phyloP scores from a whole-genome alignment of 768 basidiomycete species.

The Mycena chlorophos region DNA sequence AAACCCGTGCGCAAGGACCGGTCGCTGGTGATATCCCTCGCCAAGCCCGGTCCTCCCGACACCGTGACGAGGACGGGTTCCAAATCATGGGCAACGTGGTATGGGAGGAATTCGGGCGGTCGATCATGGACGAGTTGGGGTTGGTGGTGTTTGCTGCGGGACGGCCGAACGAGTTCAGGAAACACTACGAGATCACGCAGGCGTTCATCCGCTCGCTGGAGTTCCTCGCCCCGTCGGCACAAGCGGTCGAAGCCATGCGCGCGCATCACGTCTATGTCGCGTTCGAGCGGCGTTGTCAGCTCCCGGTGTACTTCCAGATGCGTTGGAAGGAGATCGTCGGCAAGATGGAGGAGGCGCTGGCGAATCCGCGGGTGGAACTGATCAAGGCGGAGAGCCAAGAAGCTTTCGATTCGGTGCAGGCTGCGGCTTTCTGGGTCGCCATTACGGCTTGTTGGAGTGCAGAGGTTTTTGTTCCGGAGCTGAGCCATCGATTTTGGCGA shows the following conservation, averaged over 20 bases:
- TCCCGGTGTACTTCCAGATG: constrained; percentile 95
- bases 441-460: constrained; percentile 83
- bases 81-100: constrained; percentile 86
- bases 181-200: constrained; percentile 87
- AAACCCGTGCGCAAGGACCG: constrained; percentile 29
- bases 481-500: constrained; percentile 87
- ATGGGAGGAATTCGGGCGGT: constrained; percentile 80
- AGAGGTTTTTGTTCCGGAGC: constrained; percentile 80
- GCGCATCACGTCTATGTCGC: constrained; percentile 64
- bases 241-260: constrained; percentile 71
- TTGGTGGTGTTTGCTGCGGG: constrained; percentile 86
- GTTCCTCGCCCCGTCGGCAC: constrained; percentile 72
- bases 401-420: constrained; percentile 49
- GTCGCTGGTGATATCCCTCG: constrained; percentile 17
- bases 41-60: not conserved
- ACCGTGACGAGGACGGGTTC: constrained; percentile 51
- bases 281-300: constrained; percentile 90
- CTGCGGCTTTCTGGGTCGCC: constrained; percentile 68
- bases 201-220: constrained; percentile 84
- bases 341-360: constrained; percentile 69
- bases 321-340: constrained; percentile 93
- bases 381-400: constrained; percentile 42
- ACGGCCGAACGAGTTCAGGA: constrained; percentile 82
- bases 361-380: constrained; percentile 42
- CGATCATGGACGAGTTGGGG: constrained; percentile 86